Evolutionary conservation across 164 flowering plant genomes (phyloP).

Genomic region (Stephania cephalantha): DNA sequence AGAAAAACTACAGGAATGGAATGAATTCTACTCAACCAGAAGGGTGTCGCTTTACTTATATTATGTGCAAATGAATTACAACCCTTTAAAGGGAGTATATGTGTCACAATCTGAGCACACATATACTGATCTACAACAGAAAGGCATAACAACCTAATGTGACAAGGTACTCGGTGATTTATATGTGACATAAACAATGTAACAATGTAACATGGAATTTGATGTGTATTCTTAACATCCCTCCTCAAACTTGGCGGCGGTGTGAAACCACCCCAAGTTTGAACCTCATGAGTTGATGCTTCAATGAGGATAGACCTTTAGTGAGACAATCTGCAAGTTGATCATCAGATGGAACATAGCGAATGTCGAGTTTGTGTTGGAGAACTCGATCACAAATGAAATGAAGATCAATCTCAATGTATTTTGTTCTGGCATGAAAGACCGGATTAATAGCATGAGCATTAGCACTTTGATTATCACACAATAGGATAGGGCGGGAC

Average conservation of each 20-base stretch:
- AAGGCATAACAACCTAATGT: no score
- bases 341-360: neutral
- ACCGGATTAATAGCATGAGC: neutral
- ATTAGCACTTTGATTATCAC: neutral
- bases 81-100: no score
- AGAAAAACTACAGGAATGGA: no score
- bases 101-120: no score
- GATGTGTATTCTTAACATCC: neutral
- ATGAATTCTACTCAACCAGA: no score
- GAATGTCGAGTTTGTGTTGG: neutral
- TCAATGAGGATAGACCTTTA: neutral
- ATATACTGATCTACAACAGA: no score
- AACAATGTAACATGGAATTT: no score
- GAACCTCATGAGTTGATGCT: neutral
- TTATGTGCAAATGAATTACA: no score
- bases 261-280: neutral
- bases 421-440: neutral
- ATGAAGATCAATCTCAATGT: neutral
- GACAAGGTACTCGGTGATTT: no score
- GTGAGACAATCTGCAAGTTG: neutral
- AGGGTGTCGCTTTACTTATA: no score
- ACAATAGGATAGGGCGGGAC: neutral
- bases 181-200: no score
- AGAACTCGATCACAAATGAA: neutral
- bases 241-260: neutral